Percentiles rank a stretch among this genome's conserved stretches.
Conservation (phyloP, 495 filamentous ascomycete species). For the Aspergillus hancockii region DNA sequence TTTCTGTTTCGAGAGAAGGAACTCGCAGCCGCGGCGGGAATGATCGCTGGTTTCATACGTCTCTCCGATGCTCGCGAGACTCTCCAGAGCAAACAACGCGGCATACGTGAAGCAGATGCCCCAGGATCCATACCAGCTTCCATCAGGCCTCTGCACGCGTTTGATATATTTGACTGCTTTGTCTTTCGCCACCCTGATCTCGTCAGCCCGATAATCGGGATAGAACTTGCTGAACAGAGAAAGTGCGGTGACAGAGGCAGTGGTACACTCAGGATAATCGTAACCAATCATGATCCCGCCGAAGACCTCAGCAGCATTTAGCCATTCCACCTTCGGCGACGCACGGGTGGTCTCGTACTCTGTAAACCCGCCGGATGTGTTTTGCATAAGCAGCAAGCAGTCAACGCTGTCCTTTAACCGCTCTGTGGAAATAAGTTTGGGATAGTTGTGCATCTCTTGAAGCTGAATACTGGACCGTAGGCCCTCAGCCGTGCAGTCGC, state of each 20-base stretch:
- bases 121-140: conserved; percentile 96
- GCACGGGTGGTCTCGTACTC: conserved; percentile 86
- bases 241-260: conserved; percentile 88
- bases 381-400: conserved; percentile 90
- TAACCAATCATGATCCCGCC: conserved; percentile 98
- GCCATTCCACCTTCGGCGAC: conserved; percentile 71
- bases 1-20: conserved; percentile 78
- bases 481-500: conserved; percentile 90
- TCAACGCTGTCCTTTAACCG: conserved; percentile 86
- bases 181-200: conserved; percentile 70
- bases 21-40: conserved; percentile 76
- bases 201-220: conserved; percentile 73
- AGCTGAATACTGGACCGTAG: conserved; percentile 84
- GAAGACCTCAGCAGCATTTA: conserved; percentile 97
- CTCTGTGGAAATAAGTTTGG: conserved; percentile 68
- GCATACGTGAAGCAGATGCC: conserved; percentile 98
- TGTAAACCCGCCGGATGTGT: conserved; percentile 81
- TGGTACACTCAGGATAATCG: conserved; percentile 96
- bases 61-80: conserved; percentile 78
- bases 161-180: conserved; percentile 81
- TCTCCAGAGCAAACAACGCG: conserved; percentile 90
- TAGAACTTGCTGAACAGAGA: conserved; percentile 78
- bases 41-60: conserved; percentile 70
- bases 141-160: conserved; percentile 73
- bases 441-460: conserved; percentile 76